Evolutionary conservation across 768 basidiomycete species (phyloP).

Genomic region (Tricholoma hemisulphureum): DNA sequence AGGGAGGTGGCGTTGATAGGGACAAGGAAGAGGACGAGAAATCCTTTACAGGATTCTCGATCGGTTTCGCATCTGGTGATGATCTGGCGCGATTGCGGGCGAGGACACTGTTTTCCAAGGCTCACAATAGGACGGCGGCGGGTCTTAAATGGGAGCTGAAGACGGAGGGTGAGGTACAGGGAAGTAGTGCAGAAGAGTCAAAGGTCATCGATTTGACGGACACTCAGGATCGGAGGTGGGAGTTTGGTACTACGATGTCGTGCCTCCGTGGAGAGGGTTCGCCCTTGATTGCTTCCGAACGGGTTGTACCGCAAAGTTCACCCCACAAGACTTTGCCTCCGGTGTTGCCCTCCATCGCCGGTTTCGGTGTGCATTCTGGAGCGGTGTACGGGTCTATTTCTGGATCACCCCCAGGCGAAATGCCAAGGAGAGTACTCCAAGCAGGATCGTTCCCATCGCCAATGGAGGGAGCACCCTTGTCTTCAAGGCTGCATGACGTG

Average conservation of each 20-base stretch:
- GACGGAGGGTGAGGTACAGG: constrained; percentile 4
- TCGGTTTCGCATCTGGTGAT: constrained; percentile 38
- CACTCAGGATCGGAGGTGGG: constrained; percentile 42
- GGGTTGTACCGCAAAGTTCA: background rate
- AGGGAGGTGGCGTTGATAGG: background rate
- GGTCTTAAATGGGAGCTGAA: constrained; percentile 4
- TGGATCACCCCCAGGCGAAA: background rate
- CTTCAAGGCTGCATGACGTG: background rate
- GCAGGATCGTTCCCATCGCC: background rate
- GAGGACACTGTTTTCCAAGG: constrained; percentile 26
- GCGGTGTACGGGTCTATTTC: background rate
- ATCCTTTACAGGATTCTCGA: constrained; percentile 38
- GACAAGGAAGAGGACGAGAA: constrained; percentile 25
- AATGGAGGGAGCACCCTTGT: background rate
- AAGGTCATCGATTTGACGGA: constrained; percentile 34
- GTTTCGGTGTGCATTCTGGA: background rate
- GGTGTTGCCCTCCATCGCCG: background rate
- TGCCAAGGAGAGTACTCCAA: background rate
- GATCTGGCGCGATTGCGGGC: constrained; percentile 32
- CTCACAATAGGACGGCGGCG: constrained; percentile 13
- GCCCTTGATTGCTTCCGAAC: background rate
- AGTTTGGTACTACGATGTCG: constrained; percentile 50
- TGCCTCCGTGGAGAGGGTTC: background rate
- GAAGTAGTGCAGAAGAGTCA: constrained; percentile 2
- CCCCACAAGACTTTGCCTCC: background rate